Base-by-base conservation (phyloP, 306 rosid species). In the Cicer judaicum region DNA sequence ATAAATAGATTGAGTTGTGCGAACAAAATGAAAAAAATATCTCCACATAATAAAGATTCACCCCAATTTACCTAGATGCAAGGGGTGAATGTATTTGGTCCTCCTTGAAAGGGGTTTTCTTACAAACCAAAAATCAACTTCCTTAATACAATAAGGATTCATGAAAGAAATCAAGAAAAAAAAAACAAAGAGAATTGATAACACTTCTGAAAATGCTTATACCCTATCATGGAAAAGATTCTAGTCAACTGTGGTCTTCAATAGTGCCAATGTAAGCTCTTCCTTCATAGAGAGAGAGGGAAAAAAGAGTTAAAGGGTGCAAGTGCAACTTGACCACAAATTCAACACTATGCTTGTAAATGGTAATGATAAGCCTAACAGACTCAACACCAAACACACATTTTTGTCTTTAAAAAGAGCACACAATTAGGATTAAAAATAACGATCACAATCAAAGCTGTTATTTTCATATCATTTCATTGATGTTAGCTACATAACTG, bases 221-320 rank as follows among this genome's bases (percentile, higher is more conserved):
- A 91, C 93, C 86, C 92, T 88, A 29, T 88, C 93, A 55, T 88
- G 88, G 77, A 88, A 87, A 78, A 91, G 82, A 77, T 88, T 91
- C 64, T 91, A 86, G 24, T 83, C 76, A 1, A 61, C 59, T 1
- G 81, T 2, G 73, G 83, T 80, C 61, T 81, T 82, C 64, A 90
- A 39, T 14, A 90, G 78, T 66, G 96, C 90, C 86, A 87, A 76
- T 57, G 80, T 65, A 39, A 88, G 96, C 73, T 88, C 91, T 83
- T 90, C 91, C 96, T 90, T 83, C 83, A 83, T n/a, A 83, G 6
- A 64, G 2, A 60, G 13, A 84, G 6, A 64, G 76, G 38, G 65
- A 53, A 56, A 79, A 42, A 44, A 21, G 38, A 68, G 79, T 78
- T 71, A 70, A 49, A 21, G 36, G 47, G 52, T 21, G 42, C 61